Evolutionary conservation across 2,329 filamentous ascomycete genomes (phyloP), one percentile per base, ranked within the genome.

Genomic region (Beauveria sp.): DNA sequence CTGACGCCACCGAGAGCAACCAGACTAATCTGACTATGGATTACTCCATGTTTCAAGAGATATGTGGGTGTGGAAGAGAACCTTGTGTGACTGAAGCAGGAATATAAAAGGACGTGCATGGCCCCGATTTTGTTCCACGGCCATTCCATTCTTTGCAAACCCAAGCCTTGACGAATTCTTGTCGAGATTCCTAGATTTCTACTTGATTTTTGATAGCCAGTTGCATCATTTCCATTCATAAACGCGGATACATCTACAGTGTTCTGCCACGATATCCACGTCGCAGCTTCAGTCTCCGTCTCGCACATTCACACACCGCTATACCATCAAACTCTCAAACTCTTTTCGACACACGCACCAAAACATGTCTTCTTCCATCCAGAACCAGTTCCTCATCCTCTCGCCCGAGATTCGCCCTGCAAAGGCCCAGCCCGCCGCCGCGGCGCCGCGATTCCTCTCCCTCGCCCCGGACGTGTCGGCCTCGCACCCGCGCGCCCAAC

Each of bases 401-500:
- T n/a, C 58, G 7, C 43, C 58, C 24, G 58, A 55, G 52, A 47
- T 42, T 20, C 54, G 60, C 14, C 38, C 59, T 42, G 43, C 58
- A 7, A 24, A 49, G n/a, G 42, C n/a, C 38, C 43, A 22, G 45
- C 20, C 52, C 12, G 24, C 30, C 46, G 46, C 58, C 22, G 9
- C 28, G 18, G 4, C 40, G 14, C 5, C 34, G 12, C 54, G 24
- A 30, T 86, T 86, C 75, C 79, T 86, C 64, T 78, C 79, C 34
- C 78, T 86, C 55, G 82, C 81, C n/a, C 84, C 84, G 46, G 77
- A 78, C 67, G 84, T 79, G 34, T 86, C 83, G 18, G 72, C 76
- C 62, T 83, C 80, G 26, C 84, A 83, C 73, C 82, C 83, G 58
- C 76, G 75, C 69, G 70, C 72, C 50, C 75, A 74, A 30, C 68